Evolutionary conservation across 345 rosid genomes (phyloP).

Genomic region (Citrus cavaleriei): DNA sequence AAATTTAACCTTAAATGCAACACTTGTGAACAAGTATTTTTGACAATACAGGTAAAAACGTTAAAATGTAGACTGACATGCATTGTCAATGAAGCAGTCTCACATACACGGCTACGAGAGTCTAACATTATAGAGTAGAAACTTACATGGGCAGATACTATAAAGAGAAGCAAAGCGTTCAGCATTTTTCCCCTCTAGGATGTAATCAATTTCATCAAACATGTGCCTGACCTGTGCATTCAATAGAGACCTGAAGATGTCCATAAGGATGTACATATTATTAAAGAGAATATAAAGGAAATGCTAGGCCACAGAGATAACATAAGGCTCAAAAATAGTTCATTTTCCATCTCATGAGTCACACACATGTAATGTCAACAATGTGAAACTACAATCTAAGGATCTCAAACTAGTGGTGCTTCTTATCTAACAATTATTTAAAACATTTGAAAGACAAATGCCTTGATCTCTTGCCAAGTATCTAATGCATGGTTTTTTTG

Average conservation of each 20-base stretch:
- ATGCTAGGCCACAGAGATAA: neutral
- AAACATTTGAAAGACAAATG: neutral
- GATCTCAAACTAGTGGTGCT: neutral
- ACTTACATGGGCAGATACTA: constrained; percentile 52
- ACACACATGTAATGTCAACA: neutral
- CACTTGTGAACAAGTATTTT: neutral
- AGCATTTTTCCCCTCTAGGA: constrained; percentile 89
- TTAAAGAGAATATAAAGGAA: constrained; percentile 17
- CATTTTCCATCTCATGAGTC: neutral
- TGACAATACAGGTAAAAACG: neutral
- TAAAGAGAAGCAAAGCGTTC: constrained; percentile 87
- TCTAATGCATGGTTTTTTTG: neutral
- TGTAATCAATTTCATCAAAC: constrained; percentile 95
- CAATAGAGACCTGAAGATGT: constrained; percentile 48
- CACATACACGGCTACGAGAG: neutral
- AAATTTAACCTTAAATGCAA: neutral
- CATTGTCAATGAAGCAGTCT: neutral
- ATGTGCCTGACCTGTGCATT: constrained; percentile 94
- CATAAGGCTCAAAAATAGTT: neutral
- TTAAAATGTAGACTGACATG: neutral
- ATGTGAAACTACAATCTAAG: neutral
- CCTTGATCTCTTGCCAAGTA: neutral
- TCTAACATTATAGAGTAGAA: neutral
- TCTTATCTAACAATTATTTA: neutral
- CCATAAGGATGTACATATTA: constrained; percentile 33